phyloP scores from a whole-genome alignment of 768 basidiomycete species.

The Suillus cothurnatus region DNA sequence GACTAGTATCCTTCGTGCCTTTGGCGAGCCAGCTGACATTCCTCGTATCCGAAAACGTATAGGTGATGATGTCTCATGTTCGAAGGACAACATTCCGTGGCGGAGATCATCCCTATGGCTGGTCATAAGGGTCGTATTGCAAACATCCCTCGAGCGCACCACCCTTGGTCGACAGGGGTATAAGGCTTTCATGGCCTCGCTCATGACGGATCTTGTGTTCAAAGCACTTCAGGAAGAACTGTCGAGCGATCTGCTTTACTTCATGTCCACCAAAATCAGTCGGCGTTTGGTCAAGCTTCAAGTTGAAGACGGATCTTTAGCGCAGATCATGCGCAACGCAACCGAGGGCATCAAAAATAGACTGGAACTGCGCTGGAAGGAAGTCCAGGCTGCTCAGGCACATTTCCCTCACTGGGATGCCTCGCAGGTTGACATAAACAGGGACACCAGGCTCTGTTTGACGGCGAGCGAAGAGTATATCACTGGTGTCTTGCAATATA shows the following conservation, averaged over 20 bases:
- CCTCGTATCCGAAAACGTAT: constrained; percentile 27
- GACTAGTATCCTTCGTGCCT: constrained; percentile 21
- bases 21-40: constrained; percentile 16
- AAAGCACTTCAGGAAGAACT: constrained; percentile 17
- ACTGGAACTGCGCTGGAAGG: constrained; percentile 39
- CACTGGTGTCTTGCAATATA: constrained; percentile 13
- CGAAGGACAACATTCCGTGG: constrained; percentile 35
- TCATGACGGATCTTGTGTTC: constrained; percentile 33
- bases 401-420: constrained; percentile 24
- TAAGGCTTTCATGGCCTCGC: constrained; percentile 50
- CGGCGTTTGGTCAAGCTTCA: constrained; percentile 30
- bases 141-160: constrained; percentile 28
- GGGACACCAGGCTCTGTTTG: constrained; percentile 39
- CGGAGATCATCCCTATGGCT: constrained; percentile 55
- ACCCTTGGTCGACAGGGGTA: constrained; percentile 30
- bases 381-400: constrained; percentile 28
- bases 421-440: constrained; percentile 7
- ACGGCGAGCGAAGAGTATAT: constrained; percentile 31
- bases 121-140: constrained; percentile 45
- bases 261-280: constrained; percentile 29
- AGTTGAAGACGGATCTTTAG: constrained; percentile 19
- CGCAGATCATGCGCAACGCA: constrained; percentile 32
- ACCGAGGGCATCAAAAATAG: constrained; percentile 18
- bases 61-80: constrained; percentile 21
- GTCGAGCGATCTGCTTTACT: constrained; percentile 30